phyloP scores from a whole-genome alignment of 495 filamentous ascomycete genomes.

The Penicillium malachiteum region DNA sequence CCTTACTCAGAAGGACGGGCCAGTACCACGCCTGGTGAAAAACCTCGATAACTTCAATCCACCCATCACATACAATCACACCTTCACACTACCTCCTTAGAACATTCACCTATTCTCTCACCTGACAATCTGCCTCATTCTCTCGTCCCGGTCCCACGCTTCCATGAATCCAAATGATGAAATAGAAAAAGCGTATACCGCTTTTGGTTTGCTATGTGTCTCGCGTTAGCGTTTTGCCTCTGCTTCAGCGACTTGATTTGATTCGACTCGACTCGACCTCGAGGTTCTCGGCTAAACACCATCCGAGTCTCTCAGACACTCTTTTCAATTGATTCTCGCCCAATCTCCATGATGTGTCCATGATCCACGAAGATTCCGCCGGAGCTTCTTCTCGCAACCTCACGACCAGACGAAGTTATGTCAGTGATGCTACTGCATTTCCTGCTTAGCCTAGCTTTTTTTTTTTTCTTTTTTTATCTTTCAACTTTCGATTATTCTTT shows the following conservation, averaged over 20 bases:
- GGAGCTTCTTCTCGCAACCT: not conserved
- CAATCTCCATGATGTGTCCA: conserved; percentile 14
- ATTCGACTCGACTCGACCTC: not conserved
- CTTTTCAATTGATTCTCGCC: conserved; percentile 1
- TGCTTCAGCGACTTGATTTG: conserved; percentile 4
- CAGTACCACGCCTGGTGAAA: conserved; percentile 21
- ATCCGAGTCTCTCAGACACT: not conserved
- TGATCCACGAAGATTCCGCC: conserved; percentile 23
- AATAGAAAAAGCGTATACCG: conserved; percentile 27
- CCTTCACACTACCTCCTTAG: not conserved
- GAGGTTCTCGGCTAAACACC: not conserved
- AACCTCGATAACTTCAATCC: conserved; percentile 8
- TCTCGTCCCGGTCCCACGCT: conserved; percentile 10
- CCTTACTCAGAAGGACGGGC: conserved; percentile 12
- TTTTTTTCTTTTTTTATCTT: not conserved
- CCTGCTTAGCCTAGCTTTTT: not conserved
- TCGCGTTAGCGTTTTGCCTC: conserved; percentile 5
- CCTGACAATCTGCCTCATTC: not conserved
- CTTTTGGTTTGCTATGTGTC: conserved; percentile 18
- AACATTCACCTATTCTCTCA: too few species aligned
- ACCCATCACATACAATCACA: not conserved
- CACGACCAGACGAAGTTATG: conserved; percentile 4
- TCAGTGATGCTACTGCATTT: not conserved
- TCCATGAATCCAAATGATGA: conserved; percentile 26
- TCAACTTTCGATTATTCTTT: not conserved